Evolutionary conservation across 2,329 filamentous ascomycete species (phyloP).

Genomic region (Cladobotryum mycophilum): DNA sequence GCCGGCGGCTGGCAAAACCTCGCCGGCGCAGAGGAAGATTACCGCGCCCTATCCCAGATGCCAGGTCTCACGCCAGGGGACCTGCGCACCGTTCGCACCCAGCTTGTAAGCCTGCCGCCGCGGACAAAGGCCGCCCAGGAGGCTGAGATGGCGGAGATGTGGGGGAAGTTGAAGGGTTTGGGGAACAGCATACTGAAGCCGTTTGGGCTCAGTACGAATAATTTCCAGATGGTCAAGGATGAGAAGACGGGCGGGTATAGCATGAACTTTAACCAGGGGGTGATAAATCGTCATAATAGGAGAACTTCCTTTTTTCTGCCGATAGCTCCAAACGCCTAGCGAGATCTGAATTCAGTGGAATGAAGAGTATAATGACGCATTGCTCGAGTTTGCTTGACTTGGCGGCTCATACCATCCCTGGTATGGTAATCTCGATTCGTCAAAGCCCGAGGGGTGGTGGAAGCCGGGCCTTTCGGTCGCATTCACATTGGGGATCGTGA

Average conservation of each 20-base stretch:
- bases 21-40: slow-evolving; percentile 73
- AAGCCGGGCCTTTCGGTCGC: not conserved
- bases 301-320: not conserved
- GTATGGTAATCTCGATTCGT: not conserved
- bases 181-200: slow-evolving; percentile 89
- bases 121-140: slow-evolving; percentile 73
- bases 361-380: not conserved
- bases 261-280: slow-evolving; percentile 66
- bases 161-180: slow-evolving; percentile 88
- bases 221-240: slow-evolving; percentile 91
- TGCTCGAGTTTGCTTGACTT: not conserved
- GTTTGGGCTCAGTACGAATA: slow-evolving; percentile 88
- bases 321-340: no score
- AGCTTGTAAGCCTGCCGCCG: slow-evolving; percentile 60
- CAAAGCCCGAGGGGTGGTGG: not conserved
- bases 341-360: no score
- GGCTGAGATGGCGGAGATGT: slow-evolving; percentile 90
- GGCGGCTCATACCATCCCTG: not conserved
- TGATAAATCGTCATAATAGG: slow-evolving; percentile 12
- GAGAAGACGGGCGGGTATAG: slow-evolving; percentile 86
- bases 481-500: not conserved
- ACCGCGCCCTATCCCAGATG: slow-evolving; percentile 57
- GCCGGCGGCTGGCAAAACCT: slow-evolving; percentile 73
- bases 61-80: slow-evolving; percentile 56
- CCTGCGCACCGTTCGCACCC: slow-evolving; percentile 57